These are phyloP conservation scores for Aspergillus ibericus DNA, from an alignment of 2,329 filamentous ascomycete genomes.

Conservation along the genomic window DNA sequence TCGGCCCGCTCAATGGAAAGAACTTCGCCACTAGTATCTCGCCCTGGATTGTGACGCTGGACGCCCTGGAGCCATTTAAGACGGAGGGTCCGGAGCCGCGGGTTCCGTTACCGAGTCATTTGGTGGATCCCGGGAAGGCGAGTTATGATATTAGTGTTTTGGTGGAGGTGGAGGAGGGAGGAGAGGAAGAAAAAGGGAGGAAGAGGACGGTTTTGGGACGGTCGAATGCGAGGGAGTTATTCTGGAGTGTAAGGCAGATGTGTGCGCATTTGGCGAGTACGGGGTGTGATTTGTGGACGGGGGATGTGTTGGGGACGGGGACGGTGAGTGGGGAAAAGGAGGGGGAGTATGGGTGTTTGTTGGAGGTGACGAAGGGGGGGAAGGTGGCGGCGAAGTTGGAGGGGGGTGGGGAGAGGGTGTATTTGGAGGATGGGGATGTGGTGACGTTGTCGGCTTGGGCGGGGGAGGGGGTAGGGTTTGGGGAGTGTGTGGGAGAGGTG, in stretches of 20 bases:
- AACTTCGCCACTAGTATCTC: constrained; percentile 61
- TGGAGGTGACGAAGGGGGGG: constrained; percentile 31
- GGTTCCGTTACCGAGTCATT: constrained; percentile 15
- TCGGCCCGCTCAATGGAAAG: constrained; percentile 64
- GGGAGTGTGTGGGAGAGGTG: constrained; percentile 27
- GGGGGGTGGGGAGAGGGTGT: constrained; percentile 21
- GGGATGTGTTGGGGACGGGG: constrained; percentile 34
- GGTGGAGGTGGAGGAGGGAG: constrained; percentile 14
- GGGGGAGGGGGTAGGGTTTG: constrained; percentile 30
- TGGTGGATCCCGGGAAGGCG: constrained; percentile 18
- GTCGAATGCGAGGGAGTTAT: constrained; percentile 22
- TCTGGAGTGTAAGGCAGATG: constrained; percentile 34
- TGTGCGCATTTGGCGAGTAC: constrained; percentile 30
- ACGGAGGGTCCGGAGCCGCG: constrained; percentile 17
- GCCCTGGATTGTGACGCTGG: constrained; percentile 62
- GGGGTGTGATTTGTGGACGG: constrained; percentile 30
- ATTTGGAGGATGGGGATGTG: constrained; percentile 30
- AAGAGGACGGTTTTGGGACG: constrained; percentile 13
- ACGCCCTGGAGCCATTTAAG: constrained; percentile 51
- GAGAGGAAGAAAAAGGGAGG: too few species aligned
- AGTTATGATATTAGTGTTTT: constrained; percentile 26
- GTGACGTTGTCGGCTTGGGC: constrained; percentile 27
- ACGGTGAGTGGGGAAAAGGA: constrained; percentile 28
- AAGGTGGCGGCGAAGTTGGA: constrained; percentile 19
- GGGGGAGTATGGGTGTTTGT: constrained; percentile 27